Evolutionary conservation across 768 basidiomycete species (phyloP).

Genomic region (Leucogyrophana mollusca): DNA sequence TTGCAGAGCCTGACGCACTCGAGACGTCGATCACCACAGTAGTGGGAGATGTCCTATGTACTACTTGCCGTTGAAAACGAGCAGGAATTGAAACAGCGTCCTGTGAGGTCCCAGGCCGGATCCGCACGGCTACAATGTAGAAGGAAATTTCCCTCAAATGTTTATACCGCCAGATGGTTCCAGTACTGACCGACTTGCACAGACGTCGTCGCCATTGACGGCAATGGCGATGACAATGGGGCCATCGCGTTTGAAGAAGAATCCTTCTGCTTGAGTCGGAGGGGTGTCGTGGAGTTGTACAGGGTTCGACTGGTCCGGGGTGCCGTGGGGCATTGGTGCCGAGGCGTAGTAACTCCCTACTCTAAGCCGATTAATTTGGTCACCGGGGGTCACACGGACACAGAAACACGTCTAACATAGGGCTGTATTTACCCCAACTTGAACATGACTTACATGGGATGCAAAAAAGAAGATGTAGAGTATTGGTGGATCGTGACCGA

Average conservation of each 20-base stretch:
- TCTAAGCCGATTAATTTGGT: too few relatives aligned
- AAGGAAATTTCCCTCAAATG: constrained; percentile 13
- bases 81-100: constrained; percentile 86
- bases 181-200: constrained; percentile 88
- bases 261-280: too few relatives aligned
- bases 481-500: constrained; percentile 21
- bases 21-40: constrained; percentile 83
- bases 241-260: constrained; percentile 54
- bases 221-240: constrained; percentile 65
- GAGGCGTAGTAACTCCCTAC: too few relatives aligned
- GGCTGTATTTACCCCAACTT: too few relatives aligned
- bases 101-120: constrained; percentile 83
- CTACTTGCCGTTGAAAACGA: constrained; percentile 89
- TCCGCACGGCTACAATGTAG: constrained; percentile 68
- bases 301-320: too few relatives aligned
- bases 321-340: too few relatives aligned
- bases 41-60: constrained; percentile 72
- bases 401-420: too few relatives aligned
- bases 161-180: background rate
- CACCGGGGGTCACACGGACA: too few relatives aligned
- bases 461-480: background rate
- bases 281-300: too few relatives aligned
- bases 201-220: constrained; percentile 68
- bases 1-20: constrained; percentile 50
- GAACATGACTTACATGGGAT: too few relatives aligned